Evolutionary conservation across 208 protist species (phyloP).

Genomic region (Acanthamoeba culbertsoni): DNA sequence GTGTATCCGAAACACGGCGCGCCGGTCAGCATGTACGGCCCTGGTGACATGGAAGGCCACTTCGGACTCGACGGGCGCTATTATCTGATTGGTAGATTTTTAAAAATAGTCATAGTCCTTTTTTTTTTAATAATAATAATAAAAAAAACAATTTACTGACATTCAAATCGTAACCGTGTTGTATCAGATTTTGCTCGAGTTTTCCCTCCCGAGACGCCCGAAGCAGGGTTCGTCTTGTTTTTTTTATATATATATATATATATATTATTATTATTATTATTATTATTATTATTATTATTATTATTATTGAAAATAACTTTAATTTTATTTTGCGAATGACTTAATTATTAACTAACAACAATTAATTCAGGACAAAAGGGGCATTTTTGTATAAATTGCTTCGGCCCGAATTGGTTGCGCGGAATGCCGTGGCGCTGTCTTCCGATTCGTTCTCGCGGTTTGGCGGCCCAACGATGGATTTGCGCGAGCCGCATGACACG

Average conservation of each 20-base stretch:
- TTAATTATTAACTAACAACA: not conserved
- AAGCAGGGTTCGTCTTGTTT: not conserved
- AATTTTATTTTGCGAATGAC: not conserved
- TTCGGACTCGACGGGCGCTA: conserved; percentile 33
- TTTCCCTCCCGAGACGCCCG: conserved; percentile 44
- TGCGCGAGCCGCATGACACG: not conserved
- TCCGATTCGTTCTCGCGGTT: conserved; percentile 39
- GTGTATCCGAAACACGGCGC: not conserved
- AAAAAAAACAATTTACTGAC: not conserved
- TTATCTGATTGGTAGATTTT: conserved; percentile 13
- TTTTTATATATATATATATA: not conserved
- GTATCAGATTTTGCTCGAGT: conserved; percentile 33
- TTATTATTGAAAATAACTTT: not conserved
- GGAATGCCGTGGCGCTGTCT: not conserved
- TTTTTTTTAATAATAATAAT: no score
- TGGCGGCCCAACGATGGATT: not conserved
- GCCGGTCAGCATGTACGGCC: not conserved
- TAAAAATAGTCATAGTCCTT: not conserved
- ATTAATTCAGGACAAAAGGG: not conserved
- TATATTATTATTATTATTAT: not conserved
- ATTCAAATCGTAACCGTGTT: not conserved
- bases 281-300: not conserved
- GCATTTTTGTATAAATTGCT: not conserved
- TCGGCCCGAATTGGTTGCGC: conserved; percentile 15
- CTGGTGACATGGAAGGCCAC: conserved; percentile 40